phyloP scores from a whole-genome alignment of 176 grass and related monocot species.

The Zoysia japonica region DNA sequence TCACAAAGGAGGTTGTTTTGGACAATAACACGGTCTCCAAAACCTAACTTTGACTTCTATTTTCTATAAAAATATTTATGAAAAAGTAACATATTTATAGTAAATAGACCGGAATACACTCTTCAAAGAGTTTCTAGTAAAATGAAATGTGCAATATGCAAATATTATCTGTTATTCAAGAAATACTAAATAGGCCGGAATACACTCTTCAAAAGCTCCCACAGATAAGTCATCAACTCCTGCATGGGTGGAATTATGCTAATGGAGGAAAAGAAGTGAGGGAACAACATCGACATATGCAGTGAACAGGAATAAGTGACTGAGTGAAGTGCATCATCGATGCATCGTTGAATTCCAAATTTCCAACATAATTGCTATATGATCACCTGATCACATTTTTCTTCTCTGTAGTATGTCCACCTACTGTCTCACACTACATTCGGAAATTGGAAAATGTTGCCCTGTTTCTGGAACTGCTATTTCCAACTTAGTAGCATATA shows the following conservation, averaged over 20 bases:
- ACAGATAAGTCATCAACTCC: constrained; percentile 82
- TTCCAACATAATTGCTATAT: constrained; percentile 11
- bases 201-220: constrained; percentile 69
- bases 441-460: no score
- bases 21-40: no score
- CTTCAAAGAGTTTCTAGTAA: neutral
- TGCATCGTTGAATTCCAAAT: neutral
- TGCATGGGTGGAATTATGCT: constrained; percentile 12
- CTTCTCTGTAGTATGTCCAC: neutral
- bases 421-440: neutral
- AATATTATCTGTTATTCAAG: constrained; percentile 57
- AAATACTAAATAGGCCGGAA: constrained; percentile 77
- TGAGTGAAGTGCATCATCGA: neutral
- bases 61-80: no score
- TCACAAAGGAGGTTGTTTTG: no score
- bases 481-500: no score
- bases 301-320: no score
- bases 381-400: neutral
- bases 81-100: no score
- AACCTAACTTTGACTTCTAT: no score
- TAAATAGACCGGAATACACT: no score
- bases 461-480: no score
- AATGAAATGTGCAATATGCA: neutral
- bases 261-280: neutral
- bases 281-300: constrained; percentile 1